phyloP scores from a whole-genome alignment of 768 basidiomycete genomes.

The Ephemerocybe angulata region DNA sequence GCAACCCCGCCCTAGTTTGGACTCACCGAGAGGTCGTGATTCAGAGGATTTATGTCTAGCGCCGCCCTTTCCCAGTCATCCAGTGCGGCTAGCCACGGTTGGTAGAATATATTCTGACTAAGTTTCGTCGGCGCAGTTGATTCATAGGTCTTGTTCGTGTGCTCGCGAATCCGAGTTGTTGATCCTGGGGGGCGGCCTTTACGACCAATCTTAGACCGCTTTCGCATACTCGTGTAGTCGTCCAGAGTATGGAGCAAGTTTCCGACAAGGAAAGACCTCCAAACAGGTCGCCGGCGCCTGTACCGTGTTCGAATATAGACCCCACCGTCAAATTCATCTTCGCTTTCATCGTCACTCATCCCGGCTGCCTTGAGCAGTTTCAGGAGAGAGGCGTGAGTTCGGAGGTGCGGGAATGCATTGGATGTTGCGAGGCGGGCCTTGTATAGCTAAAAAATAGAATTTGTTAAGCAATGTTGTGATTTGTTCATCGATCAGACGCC shows the following conservation, averaged over 20 bases:
- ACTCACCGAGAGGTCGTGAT: too few species aligned
- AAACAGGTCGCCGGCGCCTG: neutral
- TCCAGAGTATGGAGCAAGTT: neutral
- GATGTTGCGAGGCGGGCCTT: neutral
- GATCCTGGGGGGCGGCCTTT: neutral
- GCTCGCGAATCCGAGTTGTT: neutral
- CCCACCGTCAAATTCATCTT: neutral
- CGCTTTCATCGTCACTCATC: neutral
- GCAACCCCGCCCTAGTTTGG: too few species aligned
- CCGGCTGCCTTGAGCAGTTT: neutral
- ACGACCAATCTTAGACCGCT: neutral
- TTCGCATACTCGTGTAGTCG: neutral
- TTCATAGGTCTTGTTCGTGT: neutral
- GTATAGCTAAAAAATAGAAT: neutral
- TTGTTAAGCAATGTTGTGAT: neutral
- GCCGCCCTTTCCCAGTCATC: neutral
- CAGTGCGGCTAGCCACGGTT: neutral
- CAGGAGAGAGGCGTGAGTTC: neutral
- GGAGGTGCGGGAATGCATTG: neutral
- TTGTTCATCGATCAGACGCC: too few species aligned
- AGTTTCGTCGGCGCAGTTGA: neutral
- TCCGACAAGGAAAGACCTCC: neutral
- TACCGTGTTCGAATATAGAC: neutral
- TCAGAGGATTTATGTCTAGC: too few species aligned
- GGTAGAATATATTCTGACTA: neutral